phyloP scores from a whole-genome alignment of 2,329 filamentous ascomycete species.

The Penicillium nordicum region DNA sequence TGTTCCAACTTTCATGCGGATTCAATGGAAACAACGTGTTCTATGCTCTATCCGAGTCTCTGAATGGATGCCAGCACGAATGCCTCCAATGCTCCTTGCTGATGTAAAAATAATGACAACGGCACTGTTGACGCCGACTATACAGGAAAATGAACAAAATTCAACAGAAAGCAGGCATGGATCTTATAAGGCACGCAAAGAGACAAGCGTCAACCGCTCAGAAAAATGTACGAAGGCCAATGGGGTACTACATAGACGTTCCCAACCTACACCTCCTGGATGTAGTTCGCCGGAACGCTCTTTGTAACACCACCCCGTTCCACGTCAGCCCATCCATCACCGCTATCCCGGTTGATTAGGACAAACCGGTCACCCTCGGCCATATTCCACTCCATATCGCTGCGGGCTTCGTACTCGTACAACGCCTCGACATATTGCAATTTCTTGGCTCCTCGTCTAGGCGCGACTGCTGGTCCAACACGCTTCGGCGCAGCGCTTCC shows the following conservation, averaged over 20 bases:
- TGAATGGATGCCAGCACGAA: conserved; percentile 12
- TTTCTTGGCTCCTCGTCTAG: conserved; percentile 86
- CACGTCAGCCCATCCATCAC: conserved; percentile 96
- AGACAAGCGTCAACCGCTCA: background rate
- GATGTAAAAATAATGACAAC: conserved; percentile 19
- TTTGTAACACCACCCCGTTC: conserved; percentile 82
- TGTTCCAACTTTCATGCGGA: background rate
- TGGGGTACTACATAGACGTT: conserved; percentile 4
- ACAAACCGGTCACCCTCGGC: conserved; percentile 87
- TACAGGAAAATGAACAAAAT: conserved; percentile 1
- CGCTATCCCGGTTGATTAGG: conserved; percentile 78
- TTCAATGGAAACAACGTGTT: background rate
- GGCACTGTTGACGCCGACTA: conserved; percentile 7
- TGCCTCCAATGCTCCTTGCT: conserved; percentile 18
- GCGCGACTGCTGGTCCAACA: conserved; percentile 87
- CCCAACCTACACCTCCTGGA: conserved; percentile 62
- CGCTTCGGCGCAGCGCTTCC: conserved; percentile 64
- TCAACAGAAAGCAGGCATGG: background rate
- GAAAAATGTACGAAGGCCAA: conserved; percentile 1
- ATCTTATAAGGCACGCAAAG: background rate
- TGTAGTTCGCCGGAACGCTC: conserved; percentile 92
- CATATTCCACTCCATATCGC: conserved; percentile 87
- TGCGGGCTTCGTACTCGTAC: conserved; percentile 86
- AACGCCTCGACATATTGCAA: conserved; percentile 88
- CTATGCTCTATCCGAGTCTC: conserved; percentile 9